Percentiles rank a stretch among this genome's conserved stretches.
Evolutionary conservation across 1,284 basidiomycete genomes (phyloP).

Genomic region (Anthracocystis walkeri): DNA sequence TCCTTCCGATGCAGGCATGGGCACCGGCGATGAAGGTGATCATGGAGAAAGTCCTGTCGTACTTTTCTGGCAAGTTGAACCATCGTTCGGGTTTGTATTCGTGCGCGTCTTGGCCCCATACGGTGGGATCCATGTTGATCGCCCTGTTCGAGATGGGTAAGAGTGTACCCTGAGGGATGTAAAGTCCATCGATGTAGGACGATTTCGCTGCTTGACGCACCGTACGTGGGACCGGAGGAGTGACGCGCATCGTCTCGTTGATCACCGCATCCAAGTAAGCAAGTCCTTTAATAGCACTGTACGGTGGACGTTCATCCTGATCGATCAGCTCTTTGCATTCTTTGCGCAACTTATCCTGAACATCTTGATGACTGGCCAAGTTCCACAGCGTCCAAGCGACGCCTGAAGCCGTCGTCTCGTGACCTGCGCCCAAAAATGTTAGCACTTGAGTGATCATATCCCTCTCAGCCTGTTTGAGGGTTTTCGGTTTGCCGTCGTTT

Average conservation of each 20-base stretch:
- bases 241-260: conserved; percentile 57
- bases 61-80: conserved; percentile 56
- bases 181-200: conserved; percentile 52
- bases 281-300: conserved; percentile 76
- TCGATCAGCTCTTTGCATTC: conserved; percentile 71
- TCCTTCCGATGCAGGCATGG: conserved; percentile 59
- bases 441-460: conserved; percentile 58
- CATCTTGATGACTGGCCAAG: conserved; percentile 74
- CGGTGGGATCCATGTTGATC: conserved; percentile 52
- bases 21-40: conserved; percentile 61
- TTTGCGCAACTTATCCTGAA: conserved; percentile 75
- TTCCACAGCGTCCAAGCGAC: conserved; percentile 80
- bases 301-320: conserved; percentile 56
- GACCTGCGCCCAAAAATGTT: conserved; percentile 61
- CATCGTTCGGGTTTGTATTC: conserved; percentile 61
- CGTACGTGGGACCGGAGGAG: conserved; percentile 56
- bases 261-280: conserved; percentile 81
- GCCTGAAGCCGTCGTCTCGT: conserved; percentile 75
- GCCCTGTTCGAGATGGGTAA: conserved; percentile 51
- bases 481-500: conserved; percentile 50
- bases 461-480: conserved; percentile 50
- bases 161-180: conserved; percentile 50
- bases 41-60: conserved; percentile 53
- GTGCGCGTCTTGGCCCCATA: conserved; percentile 56
- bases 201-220: conserved; percentile 40